phyloP scores from a whole-genome alignment of 2,329 filamentous ascomycete species.

The Gnomoniopsis smithogilvyi region DNA sequence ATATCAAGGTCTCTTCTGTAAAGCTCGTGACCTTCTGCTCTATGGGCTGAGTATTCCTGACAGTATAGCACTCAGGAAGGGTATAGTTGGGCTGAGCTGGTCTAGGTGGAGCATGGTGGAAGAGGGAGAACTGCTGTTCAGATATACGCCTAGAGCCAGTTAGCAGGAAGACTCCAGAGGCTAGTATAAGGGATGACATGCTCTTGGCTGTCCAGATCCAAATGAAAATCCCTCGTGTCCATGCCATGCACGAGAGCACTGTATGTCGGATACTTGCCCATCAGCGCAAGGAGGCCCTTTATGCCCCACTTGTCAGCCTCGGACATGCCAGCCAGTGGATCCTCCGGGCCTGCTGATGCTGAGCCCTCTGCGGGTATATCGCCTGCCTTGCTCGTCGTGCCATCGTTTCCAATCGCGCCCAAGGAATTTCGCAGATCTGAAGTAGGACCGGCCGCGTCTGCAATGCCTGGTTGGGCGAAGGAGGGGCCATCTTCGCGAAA shows the following conservation, averaged over 20 bases:
- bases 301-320: slow-evolving; percentile 62
- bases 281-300: slow-evolving; percentile 60
- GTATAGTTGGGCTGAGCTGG: slow-evolving; percentile 55
- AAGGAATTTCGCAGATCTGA: slow-evolving; percentile 37
- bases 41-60: slow-evolving; percentile 63
- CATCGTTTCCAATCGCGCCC: slow-evolving; percentile 47
- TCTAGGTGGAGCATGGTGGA: slow-evolving; percentile 56
- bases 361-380: slow-evolving; percentile 27
- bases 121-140: slow-evolving; percentile 58
- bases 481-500: slow-evolving; percentile 42
- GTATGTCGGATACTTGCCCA: slow-evolving; percentile 63
- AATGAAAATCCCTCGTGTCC: slow-evolving; percentile 53
- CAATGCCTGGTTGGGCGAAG: slow-evolving; percentile 28
- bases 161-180: slow-evolving; percentile 11
- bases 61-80: slow-evolving; percentile 64
- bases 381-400: slow-evolving; percentile 34
- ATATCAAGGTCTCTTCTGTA: slow-evolving; percentile 67
- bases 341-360: slow-evolving; percentile 39
- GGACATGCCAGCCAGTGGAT: slow-evolving; percentile 60
- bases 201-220: slow-evolving; percentile 57
- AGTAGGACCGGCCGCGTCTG: slow-evolving; percentile 30
- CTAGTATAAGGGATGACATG: slow-evolving; percentile 35
- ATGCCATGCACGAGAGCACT: slow-evolving; percentile 58
- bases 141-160: slow-evolving; percentile 45
- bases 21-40: slow-evolving; percentile 65